Percentiles rank a stretch among this genome's conserved stretches.
Evolutionary conservation across 1,139 yeast genomes (phyloP).

Genomic region (Blastobotrys petasosporus): DNA sequence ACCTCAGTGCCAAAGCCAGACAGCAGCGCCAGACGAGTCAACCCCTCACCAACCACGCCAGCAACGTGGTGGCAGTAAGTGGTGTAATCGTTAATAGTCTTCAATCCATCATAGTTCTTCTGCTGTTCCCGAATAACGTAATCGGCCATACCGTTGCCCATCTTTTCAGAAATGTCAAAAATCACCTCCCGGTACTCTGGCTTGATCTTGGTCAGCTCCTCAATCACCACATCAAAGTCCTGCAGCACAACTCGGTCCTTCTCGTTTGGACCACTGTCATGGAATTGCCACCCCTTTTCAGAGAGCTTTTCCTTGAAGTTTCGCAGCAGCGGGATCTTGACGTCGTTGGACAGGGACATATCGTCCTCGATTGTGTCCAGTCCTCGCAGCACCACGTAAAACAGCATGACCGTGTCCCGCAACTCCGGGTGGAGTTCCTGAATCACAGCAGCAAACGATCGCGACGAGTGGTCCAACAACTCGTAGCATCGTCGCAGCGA

Average conservation of each 20-base stretch:
- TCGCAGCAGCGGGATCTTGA: conserved; percentile 72
- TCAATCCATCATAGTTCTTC: conserved; percentile 73
- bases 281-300: conserved; percentile 71
- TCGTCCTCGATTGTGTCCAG: conserved; percentile 97
- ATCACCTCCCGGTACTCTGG: conserved; percentile 75
- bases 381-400: conserved; percentile 81
- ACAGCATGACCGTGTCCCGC: conserved; percentile 69
- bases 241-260: conserved; percentile 74
- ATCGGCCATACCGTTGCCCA: conserved; percentile 99
- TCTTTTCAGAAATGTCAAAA: conserved; percentile 65
- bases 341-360: conserved; percentile 68
- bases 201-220: conserved; percentile 66
- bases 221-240: conserved; percentile 62
- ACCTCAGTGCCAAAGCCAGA: conserved; percentile 42
- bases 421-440: conserved; percentile 87
- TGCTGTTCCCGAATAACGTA: conserved; percentile 68
- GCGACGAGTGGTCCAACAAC: conserved; percentile 63
- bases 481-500: conserved; percentile 62
- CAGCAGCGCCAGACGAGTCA: conserved; percentile 62
- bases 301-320: conserved; percentile 53
- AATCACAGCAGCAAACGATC: conserved; percentile 91
- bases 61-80: conserved; percentile 96
- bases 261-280: conserved; percentile 66
- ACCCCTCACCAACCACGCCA: conserved; percentile 94
- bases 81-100: conserved; percentile 75